A percentile compares a stretch with the other conserved stretches of the same genome.
Conservation (phyloP, 345 rosid genomes). For the Melaleuca alternifolia region DNA sequence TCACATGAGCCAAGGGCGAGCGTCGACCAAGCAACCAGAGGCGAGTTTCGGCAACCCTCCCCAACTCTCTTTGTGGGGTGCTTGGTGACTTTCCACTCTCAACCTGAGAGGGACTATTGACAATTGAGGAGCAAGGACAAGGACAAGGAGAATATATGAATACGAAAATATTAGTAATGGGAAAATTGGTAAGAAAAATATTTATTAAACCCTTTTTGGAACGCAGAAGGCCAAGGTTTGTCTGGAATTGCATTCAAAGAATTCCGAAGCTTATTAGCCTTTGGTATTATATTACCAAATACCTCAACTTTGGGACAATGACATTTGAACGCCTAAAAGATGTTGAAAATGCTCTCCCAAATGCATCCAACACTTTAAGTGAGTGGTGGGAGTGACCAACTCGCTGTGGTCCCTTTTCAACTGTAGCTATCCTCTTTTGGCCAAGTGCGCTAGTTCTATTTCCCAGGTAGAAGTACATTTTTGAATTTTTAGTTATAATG, state of each 20-base stretch:
- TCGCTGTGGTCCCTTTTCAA: not conserved
- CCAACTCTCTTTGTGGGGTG: rapidly evolving
- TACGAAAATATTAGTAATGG: not conserved
- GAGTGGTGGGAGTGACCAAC: not conserved
- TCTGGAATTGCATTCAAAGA: not conserved
- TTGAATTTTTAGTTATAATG: too few relatives aligned
- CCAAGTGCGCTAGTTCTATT: not conserved
- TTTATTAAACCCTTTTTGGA: not conserved
- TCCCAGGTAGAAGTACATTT: too few relatives aligned
- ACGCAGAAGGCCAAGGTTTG: not conserved
- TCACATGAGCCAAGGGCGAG: not conserved
- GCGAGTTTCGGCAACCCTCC: not conserved
- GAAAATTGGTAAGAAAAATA: not conserved
- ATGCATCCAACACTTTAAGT: not conserved
- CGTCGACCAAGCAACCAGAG: not conserved
- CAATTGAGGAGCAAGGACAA: not conserved
- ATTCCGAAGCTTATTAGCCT: not conserved
- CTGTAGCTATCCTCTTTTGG: not conserved
- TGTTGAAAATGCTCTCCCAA: not conserved
- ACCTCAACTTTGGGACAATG: not conserved
- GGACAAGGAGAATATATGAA: too few relatives aligned
- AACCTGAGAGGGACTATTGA: not conserved
- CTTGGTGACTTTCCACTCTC: not conserved
- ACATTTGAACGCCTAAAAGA: not conserved
- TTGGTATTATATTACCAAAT: not conserved